Base-by-base conservation (phyloP, 345 rosid genomes). In the Lenwebbia sp. region DNA sequence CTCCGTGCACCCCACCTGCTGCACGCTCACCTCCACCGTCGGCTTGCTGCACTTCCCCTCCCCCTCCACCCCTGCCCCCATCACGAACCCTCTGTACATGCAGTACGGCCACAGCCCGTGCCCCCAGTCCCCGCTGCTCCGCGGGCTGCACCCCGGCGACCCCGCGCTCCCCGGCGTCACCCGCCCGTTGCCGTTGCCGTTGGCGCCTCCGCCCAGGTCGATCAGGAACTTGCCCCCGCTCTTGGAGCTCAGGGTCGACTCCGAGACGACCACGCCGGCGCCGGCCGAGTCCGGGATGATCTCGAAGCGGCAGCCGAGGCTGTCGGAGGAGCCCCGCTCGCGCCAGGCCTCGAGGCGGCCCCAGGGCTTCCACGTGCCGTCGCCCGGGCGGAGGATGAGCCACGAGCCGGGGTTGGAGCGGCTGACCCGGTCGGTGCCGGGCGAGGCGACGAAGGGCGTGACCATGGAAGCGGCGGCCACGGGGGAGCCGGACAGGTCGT, bases 321-420 rank as follows among this genome's bases (percentile, higher is more conserved):
- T 95, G 21, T 93, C 94, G 0, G 94, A 90, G 7, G 93, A 86
- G 12, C 96, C 96, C 2, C 96, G 98, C 91, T 95, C 98, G 30
- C 99, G 94, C 98, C 98, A 96, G 4, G 99, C 98, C 90, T 96
- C 96, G 12, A 96, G 96, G 5, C 98, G 90, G 1, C 96, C 99
- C 99, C 98, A 96, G 0, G 98, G 98, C 84, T 94, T 94, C 99
- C 98, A 96, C 23, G 97, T 94, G 53, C 94, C 91, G 57, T 91
- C 95, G 0, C 98, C 95, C 0, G 96, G 98, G 14, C 98, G 96
- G 83, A 96, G 93, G 82, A 95, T 94, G 44, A 96, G 98, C 99
- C 99, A 96, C 1, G 92, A 91, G 9, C 98, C 99, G 0, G 98
- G 98, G 87, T 95, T 95, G 9, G 99, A 95, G 5, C 97, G 95